Conservation (phyloP, 2,329 filamentous ascomycete species). For the Diaporthe eres region DNA sequence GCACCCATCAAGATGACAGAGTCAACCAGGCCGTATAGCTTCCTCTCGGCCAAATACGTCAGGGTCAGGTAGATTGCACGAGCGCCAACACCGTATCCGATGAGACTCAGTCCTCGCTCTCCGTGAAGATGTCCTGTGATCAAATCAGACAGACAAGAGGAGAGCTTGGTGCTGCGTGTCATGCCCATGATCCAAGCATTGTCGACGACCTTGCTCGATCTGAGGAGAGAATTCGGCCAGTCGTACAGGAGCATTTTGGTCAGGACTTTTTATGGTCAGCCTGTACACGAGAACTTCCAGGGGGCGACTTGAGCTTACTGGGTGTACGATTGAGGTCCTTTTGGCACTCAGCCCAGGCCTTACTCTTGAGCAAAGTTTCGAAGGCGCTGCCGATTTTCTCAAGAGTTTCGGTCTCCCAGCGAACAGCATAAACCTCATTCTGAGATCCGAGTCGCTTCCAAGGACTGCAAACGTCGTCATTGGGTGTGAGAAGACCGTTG, state of each 20-base stretch:
- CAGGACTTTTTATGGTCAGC: constrained; percentile 30
- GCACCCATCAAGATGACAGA: constrained; percentile 88
- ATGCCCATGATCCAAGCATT: constrained; percentile 86
- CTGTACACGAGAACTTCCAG: not conserved
- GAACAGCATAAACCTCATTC: constrained; percentile 84
- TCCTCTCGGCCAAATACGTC: constrained; percentile 82
- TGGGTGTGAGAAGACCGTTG: constrained; percentile 83
- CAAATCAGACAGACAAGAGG: constrained; percentile 81
- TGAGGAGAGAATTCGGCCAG: constrained; percentile 75
- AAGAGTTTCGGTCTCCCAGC: constrained; percentile 86
- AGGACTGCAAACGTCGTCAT: constrained; percentile 79
- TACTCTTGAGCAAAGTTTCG: constrained; percentile 81
- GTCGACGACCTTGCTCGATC: constrained; percentile 81
- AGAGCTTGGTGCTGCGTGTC: constrained; percentile 81
- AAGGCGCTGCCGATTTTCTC: constrained; percentile 84
- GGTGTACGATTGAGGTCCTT: constrained; percentile 62
- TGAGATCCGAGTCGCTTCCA: constrained; percentile 83
- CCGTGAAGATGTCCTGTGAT: constrained; percentile 87
- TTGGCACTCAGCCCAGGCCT: constrained; percentile 82
- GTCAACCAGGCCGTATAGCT: constrained; percentile 88
- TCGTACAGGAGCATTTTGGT: constrained; percentile 67
- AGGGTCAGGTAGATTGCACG: constrained; percentile 89
- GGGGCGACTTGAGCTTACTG: constrained; percentile 56
- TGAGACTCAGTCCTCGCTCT: constrained; percentile 82
- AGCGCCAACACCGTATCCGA: constrained; percentile 87